Base-by-base conservation (phyloP, 108 stramenopile species). In the Pseudonitzschia pungens region DNA sequence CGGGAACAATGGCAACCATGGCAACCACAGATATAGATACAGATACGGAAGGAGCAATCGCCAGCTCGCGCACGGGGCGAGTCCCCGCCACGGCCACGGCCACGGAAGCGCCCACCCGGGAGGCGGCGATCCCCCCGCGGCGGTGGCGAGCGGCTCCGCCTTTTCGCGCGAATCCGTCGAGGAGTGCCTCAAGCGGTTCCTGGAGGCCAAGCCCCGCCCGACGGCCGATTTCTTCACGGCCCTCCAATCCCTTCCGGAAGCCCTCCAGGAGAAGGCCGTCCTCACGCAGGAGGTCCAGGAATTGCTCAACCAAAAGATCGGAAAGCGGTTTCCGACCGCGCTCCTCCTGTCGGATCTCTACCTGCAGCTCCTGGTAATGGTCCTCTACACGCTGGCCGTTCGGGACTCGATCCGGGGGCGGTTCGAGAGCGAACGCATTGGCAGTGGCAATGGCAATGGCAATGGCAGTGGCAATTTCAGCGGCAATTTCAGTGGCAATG, bases 181-280 rank as follows among this genome's bases (percentile, higher is more conserved):
- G 36, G 68, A 69, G 36, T 93, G 92, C 73, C 73, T 93, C 29
- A 65, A 81, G 15, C 77, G 76, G 32, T 81, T 90, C 50, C 55
- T 93, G 12, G 68, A 70, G 51, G 88, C 88, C n/a, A 70, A 89
- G 51, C 89, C 92, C 0, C 59, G 73, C 27, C 87, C 92, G 1
- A 91, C 84, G 12, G 87, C 88, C 2, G 86, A 89, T 59, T 85
- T 93, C 65, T 84, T 93, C n/a, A 86, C 84, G 36, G 87, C 89
- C 12, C 67, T 93, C 45, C 92, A 91, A 62, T 71, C 70, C 8
- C 70, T 93, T 48, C 92, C 92, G 18, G 74, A 76, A 22, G 88
- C 82, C 80, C 62, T 93, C 33, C 67, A 65, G 24, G 92, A 93
- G 48, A 44, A 56, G 51, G 89, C 92, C 0, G 90, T 91, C 15